Evolutionary conservation across 2,329 filamentous ascomycete genomes (phyloP), one percentile per base, ranked within the genome.

Genomic region (Penicillium sclerotigenum): DNA sequence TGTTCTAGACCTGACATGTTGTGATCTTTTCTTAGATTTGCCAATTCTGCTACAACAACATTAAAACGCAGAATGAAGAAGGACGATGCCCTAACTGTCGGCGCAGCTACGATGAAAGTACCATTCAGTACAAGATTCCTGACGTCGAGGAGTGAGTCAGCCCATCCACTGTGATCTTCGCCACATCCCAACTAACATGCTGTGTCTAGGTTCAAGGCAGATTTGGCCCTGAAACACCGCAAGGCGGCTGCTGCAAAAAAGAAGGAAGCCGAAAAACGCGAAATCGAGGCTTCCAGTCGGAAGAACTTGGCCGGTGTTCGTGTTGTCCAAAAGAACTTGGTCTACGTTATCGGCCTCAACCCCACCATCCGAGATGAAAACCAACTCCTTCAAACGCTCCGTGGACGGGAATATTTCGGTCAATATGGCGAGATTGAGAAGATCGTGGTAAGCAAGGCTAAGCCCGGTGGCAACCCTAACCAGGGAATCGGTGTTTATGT

Each of bases 1-100:
- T 18, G 16, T 31, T 3, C 14, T 31, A 46, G 18, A n/a, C 18
- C 57, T 64, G 40, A 66, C 49, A 34, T 43, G 18, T 46, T 43
- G 18, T 46, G 22, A 52, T 26, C 6, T 46, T 48, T 61, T 61
- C 46, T 34, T 68, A 97, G 92, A 93, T 99, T 73, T 99, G 94
- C 77, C 95, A 99, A 80, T 99, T 99, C 77, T 99, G 94, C 79
- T 99, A 93, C 80, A 97, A 99, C 78, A 99, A 97, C 74, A 95
- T 99, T 74, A 96, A 95, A 78, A 96, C 89, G 67, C 97, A 97
- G 68, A 91, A 96, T 59, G 77, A 79, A 83, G 97, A 97, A 72
- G 92, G 93, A 34, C 83, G 97, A 56, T 99, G 94, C 75, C 94
- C 94, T n/a, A 96, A 96, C 65, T 99, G 94, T 74, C 86, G 94